Evolutionary conservation across 169 alveolate genomes (phyloP).

Genomic region (Plasmodium knowlesi): DNA sequence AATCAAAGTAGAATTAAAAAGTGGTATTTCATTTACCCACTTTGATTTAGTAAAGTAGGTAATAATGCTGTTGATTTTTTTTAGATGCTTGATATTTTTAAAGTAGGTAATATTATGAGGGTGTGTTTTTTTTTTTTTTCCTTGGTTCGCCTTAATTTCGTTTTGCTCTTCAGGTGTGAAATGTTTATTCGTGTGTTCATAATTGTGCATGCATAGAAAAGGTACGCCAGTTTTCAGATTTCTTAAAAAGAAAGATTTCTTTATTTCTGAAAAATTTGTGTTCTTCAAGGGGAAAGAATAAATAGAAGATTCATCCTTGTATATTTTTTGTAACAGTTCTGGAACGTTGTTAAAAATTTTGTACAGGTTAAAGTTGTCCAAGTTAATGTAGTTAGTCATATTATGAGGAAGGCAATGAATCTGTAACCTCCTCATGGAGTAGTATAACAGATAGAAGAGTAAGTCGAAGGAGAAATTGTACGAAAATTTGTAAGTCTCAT

Average conservation of each 20-base stretch:
- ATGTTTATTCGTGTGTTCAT: slow-evolving; percentile 12
- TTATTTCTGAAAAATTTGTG: slow-evolving; percentile 19
- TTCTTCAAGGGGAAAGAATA: slow-evolving; percentile 29
- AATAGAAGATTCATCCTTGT: not conserved
- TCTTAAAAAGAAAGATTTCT: slow-evolving; percentile 36
- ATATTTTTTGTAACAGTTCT: slow-evolving; percentile 10
- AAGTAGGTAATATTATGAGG: not conserved
- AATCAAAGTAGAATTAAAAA: slow-evolving; percentile 2
- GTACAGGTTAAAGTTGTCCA: slow-evolving; percentile 34
- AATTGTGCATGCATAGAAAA: slow-evolving; percentile 21
- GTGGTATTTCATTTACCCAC: not conserved
- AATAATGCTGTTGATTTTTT: not conserved
- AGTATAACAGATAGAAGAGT: slow-evolving; percentile 25
- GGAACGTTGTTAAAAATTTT: slow-evolving; percentile 29
- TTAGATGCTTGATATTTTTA: not conserved
- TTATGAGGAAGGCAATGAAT: slow-evolving; percentile 55
- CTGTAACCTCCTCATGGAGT: slow-evolving; percentile 32
- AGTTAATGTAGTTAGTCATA: slow-evolving; percentile 17
- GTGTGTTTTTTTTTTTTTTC: not conserved
- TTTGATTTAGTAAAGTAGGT: not conserved
- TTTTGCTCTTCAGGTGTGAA: not conserved
- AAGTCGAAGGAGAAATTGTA: slow-evolving; percentile 38
- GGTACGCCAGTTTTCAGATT: slow-evolving; percentile 27
- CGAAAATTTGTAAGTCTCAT: slow-evolving; percentile 7
- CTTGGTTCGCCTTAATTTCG: not conserved